Evolutionary conservation across 2,329 filamentous ascomycete genomes (phyloP).

Genomic region (Didymella sp.): DNA sequence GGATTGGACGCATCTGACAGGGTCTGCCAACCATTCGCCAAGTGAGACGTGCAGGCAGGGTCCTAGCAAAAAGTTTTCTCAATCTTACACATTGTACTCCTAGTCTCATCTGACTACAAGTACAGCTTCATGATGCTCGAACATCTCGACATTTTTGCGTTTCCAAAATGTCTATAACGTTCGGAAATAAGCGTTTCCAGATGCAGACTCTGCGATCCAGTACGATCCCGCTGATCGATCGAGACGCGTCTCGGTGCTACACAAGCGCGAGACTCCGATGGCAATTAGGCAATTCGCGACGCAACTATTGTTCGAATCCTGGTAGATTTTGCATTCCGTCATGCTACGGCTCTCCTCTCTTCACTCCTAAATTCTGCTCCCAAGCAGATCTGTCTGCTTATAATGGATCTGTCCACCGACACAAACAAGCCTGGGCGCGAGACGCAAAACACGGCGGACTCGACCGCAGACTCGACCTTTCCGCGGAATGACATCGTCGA

Average conservation of each 20-base stretch:
- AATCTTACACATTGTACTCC: background rate
- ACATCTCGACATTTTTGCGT: background rate
- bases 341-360: conserved; percentile 17
- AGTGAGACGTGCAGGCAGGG: conserved; percentile 8
- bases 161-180: background rate
- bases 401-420: conserved; percentile 17
- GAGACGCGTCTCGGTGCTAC: conserved; percentile 6
- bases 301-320: conserved; percentile 4
- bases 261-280: conserved; percentile 5
- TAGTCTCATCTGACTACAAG: background rate
- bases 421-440: conserved; percentile 10
- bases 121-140: background rate
- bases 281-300: conserved; percentile 9
- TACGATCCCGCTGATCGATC: conserved; percentile 1
- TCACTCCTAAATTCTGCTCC: background rate
- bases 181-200: conserved; percentile 5
- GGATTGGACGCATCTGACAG: conserved; percentile 5
- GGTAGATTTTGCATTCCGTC: conserved; percentile 6
- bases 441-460: conserved; percentile 3
- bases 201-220: background rate
- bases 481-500: conserved; percentile 16
- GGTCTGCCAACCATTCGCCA: conserved; percentile 6
- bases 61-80: background rate
- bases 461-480: conserved; percentile 1
- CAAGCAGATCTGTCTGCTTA: conserved; percentile 5